Evolutionary conservation across 192 early-diverging fungal species (phyloP).

Genomic region (Rhizophlyctis rosea): DNA sequence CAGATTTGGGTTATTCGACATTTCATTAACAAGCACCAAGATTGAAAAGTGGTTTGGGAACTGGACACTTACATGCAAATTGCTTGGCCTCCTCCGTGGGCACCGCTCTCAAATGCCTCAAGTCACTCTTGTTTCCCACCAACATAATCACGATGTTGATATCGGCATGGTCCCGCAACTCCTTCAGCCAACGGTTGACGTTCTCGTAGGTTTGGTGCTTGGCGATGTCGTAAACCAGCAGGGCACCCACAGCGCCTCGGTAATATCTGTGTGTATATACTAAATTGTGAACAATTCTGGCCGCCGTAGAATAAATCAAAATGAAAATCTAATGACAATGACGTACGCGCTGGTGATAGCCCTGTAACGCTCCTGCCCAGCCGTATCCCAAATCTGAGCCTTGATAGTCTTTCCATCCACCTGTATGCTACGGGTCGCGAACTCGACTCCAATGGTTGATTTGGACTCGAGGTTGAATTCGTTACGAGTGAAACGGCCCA

Average conservation of each 20-base stretch:
- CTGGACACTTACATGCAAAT: slow-evolving; percentile 71
- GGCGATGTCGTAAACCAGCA: slow-evolving; percentile 97
- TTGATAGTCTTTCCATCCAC: slow-evolving; percentile 98
- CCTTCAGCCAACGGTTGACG: slow-evolving; percentile 96
- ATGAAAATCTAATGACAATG: no score
- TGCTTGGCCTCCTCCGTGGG: slow-evolving; percentile 97
- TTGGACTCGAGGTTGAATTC: slow-evolving; percentile 98
- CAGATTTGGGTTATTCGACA: not conserved
- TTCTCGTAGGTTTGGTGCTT: slow-evolving; percentile 95
- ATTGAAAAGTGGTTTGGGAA: not conserved
- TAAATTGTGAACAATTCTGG: no score
- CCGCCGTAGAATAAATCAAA: no score
- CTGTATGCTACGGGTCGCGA: slow-evolving; percentile 92
- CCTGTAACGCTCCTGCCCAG: slow-evolving; percentile 67
- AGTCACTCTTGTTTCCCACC: slow-evolving; percentile 93
- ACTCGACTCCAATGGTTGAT: slow-evolving; percentile 99
- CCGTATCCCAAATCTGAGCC: slow-evolving; percentile 99
- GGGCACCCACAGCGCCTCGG: slow-evolving; percentile 93
- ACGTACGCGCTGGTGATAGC: slow-evolving; percentile 57
- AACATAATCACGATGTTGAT: slow-evolving; percentile 99
- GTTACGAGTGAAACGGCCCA: slow-evolving; percentile 95
- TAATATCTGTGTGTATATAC: slow-evolving; percentile 86
- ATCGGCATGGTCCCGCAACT: slow-evolving; percentile 97
- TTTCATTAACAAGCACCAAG: not conserved
- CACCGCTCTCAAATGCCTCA: slow-evolving; percentile 92